Conservation (phyloP, 768 basidiomycete species). For the Hypsizygus marmoreus region DNA sequence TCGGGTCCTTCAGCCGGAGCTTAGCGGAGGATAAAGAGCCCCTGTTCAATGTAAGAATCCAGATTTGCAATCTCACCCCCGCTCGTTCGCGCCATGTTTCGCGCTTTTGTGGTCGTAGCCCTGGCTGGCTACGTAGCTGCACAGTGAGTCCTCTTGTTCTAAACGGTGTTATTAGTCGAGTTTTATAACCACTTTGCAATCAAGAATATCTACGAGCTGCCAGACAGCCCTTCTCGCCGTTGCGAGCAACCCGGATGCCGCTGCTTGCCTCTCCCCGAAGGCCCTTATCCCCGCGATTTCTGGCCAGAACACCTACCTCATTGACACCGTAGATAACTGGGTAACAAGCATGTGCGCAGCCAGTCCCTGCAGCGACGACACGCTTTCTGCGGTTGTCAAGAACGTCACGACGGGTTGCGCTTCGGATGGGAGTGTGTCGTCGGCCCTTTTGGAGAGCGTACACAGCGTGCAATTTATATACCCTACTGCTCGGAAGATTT, state of each 20-base stretch:
- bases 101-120: constrained; percentile 13
- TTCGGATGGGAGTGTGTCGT: constrained; percentile 10
- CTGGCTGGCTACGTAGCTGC: constrained; percentile 16
- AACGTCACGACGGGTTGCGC: constrained; percentile 11
- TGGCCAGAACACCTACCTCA: constrained; percentile 5
- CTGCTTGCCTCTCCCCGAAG: constrained; percentile 9
- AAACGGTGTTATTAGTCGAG: no score
- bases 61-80: constrained; percentile 5
- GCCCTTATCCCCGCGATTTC: constrained; percentile 6
- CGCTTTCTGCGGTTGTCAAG: constrained; percentile 8
- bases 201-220: constrained; percentile 12
- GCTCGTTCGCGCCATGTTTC: constrained; percentile 10
- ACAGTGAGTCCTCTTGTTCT: no score
- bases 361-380: constrained; percentile 9
- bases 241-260: constrained; percentile 12
- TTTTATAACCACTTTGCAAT: no score
- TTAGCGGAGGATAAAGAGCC: background rate
- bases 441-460: constrained; percentile 10
- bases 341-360: constrained; percentile 8
- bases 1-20: background rate
- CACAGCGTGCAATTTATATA: constrained; percentile 9
- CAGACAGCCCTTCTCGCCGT: constrained; percentile 7
- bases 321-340: constrained; percentile 7
- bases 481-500: constrained; percentile 9
- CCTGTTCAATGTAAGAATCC: background rate